Base-by-base conservation (phyloP, 2,329 filamentous ascomycete species). In the Colletotrichum scovillei region DNA sequence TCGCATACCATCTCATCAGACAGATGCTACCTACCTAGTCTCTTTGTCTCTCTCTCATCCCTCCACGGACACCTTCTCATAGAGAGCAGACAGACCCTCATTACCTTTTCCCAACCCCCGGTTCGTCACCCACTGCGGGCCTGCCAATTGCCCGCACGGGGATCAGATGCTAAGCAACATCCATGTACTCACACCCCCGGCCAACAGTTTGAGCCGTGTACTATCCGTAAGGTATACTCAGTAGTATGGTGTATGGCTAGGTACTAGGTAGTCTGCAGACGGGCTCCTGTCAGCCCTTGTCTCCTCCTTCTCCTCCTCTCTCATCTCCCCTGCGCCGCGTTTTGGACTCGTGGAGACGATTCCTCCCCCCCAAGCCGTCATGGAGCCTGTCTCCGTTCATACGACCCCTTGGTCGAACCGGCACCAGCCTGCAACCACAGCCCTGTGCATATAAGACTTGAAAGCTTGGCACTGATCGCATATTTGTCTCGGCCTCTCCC, bases 331-430 rank as follows among this genome's bases (percentile, higher is more conserved):
- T 80, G 80, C 81, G 73, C 78, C 78, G 78, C 76, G 84, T 84
- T 85, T 84, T 81, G 82, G 78, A 80, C 81, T 78, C 81, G 80
- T 83, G 82, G 82, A 79, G 83, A 81, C 79, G 76, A 75, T 69
- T 68, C 68, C 70, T 75, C 64, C 73, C 76, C 72, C 73, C 66
- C 42, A 52, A 72, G 74, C 63, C 28, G n/a, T 53, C 70, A 63
- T 73, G 69, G 70, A 75, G 70, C 56, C 76, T 78, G 78, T 76
- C 73, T 63, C 62, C 57, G 64, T 74, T 64, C 70, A 64, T 66
- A 66, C 74, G 63, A 74, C 75, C 76, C 73, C 76, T 67, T 66
- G 67, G 35, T 28, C 28, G 59, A 65, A 53, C 66, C 60, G 67
- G 70, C 60, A 65, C 62, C 59, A 66, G 74, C 67, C 74, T 76